Conservation (phyloP, 1,284 basidiomycete species). For the Grifola frondosa region DNA sequence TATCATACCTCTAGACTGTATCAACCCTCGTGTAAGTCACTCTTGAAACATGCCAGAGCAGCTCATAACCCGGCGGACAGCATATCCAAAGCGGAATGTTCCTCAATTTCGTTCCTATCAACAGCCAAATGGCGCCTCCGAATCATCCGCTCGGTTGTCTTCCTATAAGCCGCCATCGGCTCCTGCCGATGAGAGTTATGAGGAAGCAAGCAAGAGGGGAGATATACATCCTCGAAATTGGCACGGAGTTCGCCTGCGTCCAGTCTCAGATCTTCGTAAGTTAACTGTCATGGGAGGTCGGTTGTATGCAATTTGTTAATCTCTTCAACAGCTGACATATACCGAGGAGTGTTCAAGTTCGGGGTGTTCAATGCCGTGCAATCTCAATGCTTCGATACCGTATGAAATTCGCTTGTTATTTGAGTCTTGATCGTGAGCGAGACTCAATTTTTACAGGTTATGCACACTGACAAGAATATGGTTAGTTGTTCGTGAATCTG, state of each 20-base stretch:
- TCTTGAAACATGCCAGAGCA: no score
- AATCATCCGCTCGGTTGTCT: neutral
- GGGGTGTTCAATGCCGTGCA: constrained; percentile 90
- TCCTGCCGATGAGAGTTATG: neutral
- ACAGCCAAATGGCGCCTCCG: no score
- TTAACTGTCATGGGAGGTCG: neutral
- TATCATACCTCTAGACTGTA: no score
- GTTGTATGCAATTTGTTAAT: neutral
- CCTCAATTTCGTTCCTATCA: no score
- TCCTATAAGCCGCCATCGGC: constrained; percentile 1
- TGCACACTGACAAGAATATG: constrained; percentile 71
- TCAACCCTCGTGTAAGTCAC: no score
- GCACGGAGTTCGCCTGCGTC: constrained; percentile 54
- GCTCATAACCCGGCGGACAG: no score
- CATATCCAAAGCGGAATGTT: no score
- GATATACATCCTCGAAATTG: constrained; percentile 37
- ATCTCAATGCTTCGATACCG: constrained; percentile 76
- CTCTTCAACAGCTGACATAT: constrained; percentile 70
- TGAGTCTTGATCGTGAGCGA: neutral
- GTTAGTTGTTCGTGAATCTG: constrained; percentile 41
- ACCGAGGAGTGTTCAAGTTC: constrained; percentile 81
- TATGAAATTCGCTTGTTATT: constrained; percentile 36
- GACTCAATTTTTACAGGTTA: constrained; percentile 46
- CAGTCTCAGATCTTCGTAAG: constrained; percentile 72
- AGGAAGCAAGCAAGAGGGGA: constrained; percentile 10